These are phyloP conservation scores for Scheffersomyces lignosus DNA, from an alignment of 805 yeast species.

Conservation along the genomic window DNA sequence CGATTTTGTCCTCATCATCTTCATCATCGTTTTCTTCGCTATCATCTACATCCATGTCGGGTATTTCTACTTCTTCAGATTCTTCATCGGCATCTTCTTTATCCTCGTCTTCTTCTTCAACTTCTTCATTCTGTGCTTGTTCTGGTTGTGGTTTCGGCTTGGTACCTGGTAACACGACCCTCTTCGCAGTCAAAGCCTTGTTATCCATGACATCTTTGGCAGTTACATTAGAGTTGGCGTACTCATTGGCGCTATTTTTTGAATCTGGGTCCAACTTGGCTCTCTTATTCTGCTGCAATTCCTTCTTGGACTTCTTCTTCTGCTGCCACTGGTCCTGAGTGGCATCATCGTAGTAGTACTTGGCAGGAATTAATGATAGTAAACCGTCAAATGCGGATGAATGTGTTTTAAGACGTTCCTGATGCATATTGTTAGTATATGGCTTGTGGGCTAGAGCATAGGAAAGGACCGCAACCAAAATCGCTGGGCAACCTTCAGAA, in stretches of 20 bases:
- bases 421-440: slow-evolving; percentile 20
- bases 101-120: slow-evolving; percentile 21
- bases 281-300: slow-evolving; percentile 57
- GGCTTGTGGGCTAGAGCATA: too few relatives aligned
- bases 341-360: slow-evolving; percentile 89
- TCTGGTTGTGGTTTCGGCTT: slow-evolving; percentile 11
- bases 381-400: slow-evolving; percentile 86
- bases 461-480: too few relatives aligned
- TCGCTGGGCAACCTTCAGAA: too few relatives aligned
- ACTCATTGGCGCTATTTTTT: slow-evolving; percentile 43
- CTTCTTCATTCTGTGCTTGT: slow-evolving; percentile 12
- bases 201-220: slow-evolving; percentile 63
- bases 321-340: slow-evolving; percentile 89
- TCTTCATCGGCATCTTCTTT: slow-evolving; percentile 13
- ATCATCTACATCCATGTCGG: slow-evolving; percentile 8
- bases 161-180: slow-evolving; percentile 44
- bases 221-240: slow-evolving; percentile 39
- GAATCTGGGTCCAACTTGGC: slow-evolving; percentile 74
- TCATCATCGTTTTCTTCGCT: slow-evolving; percentile 11
- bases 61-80: slow-evolving; percentile 12
- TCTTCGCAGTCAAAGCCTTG: slow-evolving; percentile 54
- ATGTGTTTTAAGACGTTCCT: slow-evolving; percentile 77
- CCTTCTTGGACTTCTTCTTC: slow-evolving; percentile 71
- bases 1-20: slow-evolving; percentile 24
- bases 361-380: slow-evolving; percentile 88